Percentiles rank a stretch among this genome's conserved stretches.
Conservation (phyloP, 306 rosid genomes). For the Amphicarpaea edgeworthii region DNA sequence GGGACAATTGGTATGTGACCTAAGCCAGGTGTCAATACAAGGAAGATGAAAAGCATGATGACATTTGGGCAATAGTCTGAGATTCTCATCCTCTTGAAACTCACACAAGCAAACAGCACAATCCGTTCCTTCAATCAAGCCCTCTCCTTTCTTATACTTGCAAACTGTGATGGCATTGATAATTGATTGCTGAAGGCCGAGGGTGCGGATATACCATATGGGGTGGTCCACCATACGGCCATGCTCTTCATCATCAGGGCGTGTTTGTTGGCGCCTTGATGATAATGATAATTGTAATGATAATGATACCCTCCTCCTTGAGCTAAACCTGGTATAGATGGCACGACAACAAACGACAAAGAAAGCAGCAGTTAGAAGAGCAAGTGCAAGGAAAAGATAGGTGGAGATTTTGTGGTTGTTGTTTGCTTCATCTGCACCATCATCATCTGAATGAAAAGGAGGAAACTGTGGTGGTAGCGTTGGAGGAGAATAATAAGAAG, state of each 20-base stretch:
- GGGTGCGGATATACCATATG: constrained; percentile 87
- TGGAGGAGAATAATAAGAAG: background rate
- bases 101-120: constrained; percentile 87
- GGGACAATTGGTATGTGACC: constrained; percentile 90
- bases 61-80: constrained; percentile 86
- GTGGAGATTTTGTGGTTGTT: constrained; percentile 3
- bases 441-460: background rate
- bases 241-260: constrained; percentile 53
- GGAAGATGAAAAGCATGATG: constrained; percentile 85
- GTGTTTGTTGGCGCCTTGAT: too few species aligned
- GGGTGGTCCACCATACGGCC: constrained; percentile 73
- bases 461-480: constrained; percentile 2
- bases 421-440: background rate
- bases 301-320: constrained; percentile 38
- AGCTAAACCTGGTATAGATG: constrained; percentile 47
- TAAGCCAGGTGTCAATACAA: constrained; percentile 93
- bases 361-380: constrained; percentile 50
- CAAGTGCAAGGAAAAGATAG: constrained; percentile 24
- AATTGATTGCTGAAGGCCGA: constrained; percentile 68
- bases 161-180: constrained; percentile 68
- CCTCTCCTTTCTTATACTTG: constrained; percentile 72
- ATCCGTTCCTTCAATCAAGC: constrained; percentile 81
- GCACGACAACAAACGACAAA: constrained; percentile 48
- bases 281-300: too few species aligned
- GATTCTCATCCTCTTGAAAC: constrained; percentile 71